Evolutionary conservation across 345 rosid genomes (phyloP), one percentile per base, ranked within the genome.

Genomic region (Trapa incisa): DNA sequence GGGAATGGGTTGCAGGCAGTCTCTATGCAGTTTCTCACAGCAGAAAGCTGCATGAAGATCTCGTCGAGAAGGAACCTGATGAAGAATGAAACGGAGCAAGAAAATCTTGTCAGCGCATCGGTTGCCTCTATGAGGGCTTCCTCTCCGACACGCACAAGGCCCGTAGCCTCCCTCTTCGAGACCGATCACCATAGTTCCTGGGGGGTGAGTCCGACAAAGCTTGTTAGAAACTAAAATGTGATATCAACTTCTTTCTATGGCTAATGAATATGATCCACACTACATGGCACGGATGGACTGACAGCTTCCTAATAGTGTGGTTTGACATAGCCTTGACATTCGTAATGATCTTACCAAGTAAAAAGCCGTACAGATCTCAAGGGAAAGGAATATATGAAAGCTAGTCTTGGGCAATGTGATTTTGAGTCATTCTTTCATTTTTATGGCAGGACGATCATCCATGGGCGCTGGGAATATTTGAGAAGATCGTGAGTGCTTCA

Each of bases 111-210:
- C 67, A 75, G 29, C 29, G 29, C 88, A 29, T 89, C 84, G 93
- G 77, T 91, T 29, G 91, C 89, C 68, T 89, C 96, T 2, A 87
- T 91, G 96, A 86, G 89, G 79, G 89, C 86, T 68, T 87, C 96
- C 61, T 94, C 99, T 2, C 99, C 99, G 36, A 79, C 96, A 53
- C 92, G 88, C 47, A 58, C 70, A 71, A 82, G 80, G 73, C 72
- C 52, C 69, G 11, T 13, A 45, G 48, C 48, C 48, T 45, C 8
- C 8, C 48, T 3, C 48, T 45, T 13, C 0, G 83, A 85, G 47
- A 73, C 70, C 53, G 80, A 83, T 1, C 75, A 74, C 0, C 74
- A 78, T 57, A 70, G 42, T 35, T 80, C 89, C 5, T 93, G 96
- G 96, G 83, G 75, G 71, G 97, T 90, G 79, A 76, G 97, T 75